These are phyloP conservation scores for Malassezia japonica DNA, from an alignment of 1,284 basidiomycete genomes.

Conservation along the genomic window DNA sequence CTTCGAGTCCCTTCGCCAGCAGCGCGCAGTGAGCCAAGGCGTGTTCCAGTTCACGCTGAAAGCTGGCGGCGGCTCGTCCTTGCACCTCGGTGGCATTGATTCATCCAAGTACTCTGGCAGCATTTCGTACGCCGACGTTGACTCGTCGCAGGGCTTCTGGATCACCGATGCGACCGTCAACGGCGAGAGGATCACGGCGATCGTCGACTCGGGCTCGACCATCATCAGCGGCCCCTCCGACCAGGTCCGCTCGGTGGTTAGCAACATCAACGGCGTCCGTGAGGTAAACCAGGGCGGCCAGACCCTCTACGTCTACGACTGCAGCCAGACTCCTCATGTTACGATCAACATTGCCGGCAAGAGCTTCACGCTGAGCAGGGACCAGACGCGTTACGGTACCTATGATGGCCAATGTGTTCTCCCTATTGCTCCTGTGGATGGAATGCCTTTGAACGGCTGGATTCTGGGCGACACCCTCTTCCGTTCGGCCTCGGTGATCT, in stretches of 20 bases:
- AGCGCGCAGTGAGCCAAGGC: slow-evolving; percentile 25
- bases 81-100: slow-evolving; percentile 54
- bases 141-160: slow-evolving; percentile 46
- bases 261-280: slow-evolving; percentile 51
- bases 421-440: slow-evolving; percentile 40
- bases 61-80: slow-evolving; percentile 52
- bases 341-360: neutral
- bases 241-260: slow-evolving; percentile 51
- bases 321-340: neutral
- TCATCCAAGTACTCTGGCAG: slow-evolving; percentile 24
- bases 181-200: slow-evolving; percentile 48
- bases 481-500: slow-evolving; percentile 44
- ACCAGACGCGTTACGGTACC: slow-evolving; percentile 27
- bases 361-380: slow-evolving; percentile 20
- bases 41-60: slow-evolving; percentile 54
- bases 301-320: neutral
- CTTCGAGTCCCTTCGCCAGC: slow-evolving; percentile 23
- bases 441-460: slow-evolving; percentile 46
- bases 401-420: slow-evolving; percentile 32
- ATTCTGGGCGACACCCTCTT: slow-evolving; percentile 49
- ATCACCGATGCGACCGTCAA: slow-evolving; percentile 28
- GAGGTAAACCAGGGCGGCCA: neutral
- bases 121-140: slow-evolving; percentile 50
- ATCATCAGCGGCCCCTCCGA: slow-evolving; percentile 49
- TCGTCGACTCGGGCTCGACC: slow-evolving; percentile 55